Evolutionary conservation across 1,284 basidiomycete species (phyloP).

Genomic region (Pholiota adiposa): DNA sequence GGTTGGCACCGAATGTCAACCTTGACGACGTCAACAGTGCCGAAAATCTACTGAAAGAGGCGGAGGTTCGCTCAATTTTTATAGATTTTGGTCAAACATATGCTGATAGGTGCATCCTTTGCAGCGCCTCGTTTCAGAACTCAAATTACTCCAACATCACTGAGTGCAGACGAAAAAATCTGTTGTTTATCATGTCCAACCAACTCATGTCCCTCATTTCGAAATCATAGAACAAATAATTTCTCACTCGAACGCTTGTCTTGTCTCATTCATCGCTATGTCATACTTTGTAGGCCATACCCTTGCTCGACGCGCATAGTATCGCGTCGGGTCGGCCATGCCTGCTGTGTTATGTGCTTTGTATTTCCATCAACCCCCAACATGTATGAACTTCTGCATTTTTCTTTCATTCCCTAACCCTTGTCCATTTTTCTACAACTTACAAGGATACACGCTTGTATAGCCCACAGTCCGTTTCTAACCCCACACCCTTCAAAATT

Average conservation of each 20-base stretch:
- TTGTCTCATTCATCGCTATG: slow-evolving; percentile 13
- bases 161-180: neutral
- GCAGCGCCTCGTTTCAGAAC: slow-evolving; percentile 23
- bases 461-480: neutral
- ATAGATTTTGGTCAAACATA: neutral
- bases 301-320: neutral
- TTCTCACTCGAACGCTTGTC: slow-evolving; percentile 2
- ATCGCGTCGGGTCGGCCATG: neutral
- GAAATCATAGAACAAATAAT: slow-evolving; percentile 3
- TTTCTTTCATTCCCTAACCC: neutral
- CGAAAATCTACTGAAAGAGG: slow-evolving; percentile 48
- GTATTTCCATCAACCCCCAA: slow-evolving; percentile 17
- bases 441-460: neutral
- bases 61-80: slow-evolving; percentile 47
- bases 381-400: slow-evolving; percentile 17
- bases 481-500: neutral
- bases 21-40: slow-evolving; percentile 37
- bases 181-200: slow-evolving; percentile 4
- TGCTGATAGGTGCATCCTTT: neutral
- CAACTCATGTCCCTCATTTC: slow-evolving; percentile 5
- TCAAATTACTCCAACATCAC: slow-evolving; percentile 7
- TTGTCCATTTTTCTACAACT: slow-evolving; percentile 8
- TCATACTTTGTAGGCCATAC: slow-evolving; percentile 13
- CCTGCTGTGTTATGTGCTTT: slow-evolving; percentile 24
- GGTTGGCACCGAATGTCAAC: slow-evolving; percentile 43